Conservation (phyloP, 140 eudicot genomes). For the Artemisia princeps region DNA sequence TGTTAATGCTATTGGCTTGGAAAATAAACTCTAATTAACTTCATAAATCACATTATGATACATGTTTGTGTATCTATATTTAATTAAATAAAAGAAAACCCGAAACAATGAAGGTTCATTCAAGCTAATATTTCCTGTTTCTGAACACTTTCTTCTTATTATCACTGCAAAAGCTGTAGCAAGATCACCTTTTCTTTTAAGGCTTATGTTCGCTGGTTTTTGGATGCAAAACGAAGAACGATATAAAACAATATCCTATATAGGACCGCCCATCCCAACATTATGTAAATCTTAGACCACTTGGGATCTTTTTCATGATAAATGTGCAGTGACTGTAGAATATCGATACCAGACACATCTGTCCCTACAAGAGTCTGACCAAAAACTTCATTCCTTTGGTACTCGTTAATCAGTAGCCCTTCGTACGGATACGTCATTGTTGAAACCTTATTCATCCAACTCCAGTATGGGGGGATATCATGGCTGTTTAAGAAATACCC, state of each 20-base stretch:
- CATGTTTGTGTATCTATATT: constrained; percentile 3
- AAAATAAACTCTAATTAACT: neutral
- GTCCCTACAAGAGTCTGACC: constrained; percentile 31
- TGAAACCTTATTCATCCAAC: constrained; percentile 62
- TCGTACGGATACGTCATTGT: constrained; percentile 78
- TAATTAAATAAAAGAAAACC: constrained; percentile 9
- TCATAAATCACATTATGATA: constrained; percentile 1
- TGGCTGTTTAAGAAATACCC: constrained; percentile 59
- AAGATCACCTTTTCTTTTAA: constrained; percentile 8
- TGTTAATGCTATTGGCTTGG: too few relatives aligned
- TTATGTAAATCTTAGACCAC: constrained; percentile 50
- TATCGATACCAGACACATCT: constrained; percentile 35
- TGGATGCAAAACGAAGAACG: constrained; percentile 74
- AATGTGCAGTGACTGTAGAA: constrained; percentile 43
- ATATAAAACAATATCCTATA: constrained; percentile 65
- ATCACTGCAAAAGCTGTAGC: constrained; percentile 3
- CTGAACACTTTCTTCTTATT: constrained; percentile 30
- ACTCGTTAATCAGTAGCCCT: constrained; percentile 69
- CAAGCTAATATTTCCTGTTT: constrained; percentile 25
- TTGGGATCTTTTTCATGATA: constrained; percentile 28
- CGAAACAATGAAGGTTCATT: constrained; percentile 21
- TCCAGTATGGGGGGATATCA: constrained; percentile 63
- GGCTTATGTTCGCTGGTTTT: constrained; percentile 55
- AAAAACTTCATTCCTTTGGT: constrained; percentile 32
- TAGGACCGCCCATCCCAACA: constrained; percentile 78